These are phyloP conservation scores for Globisporangium uncinulatum DNA, from an alignment of 352 stramenopile species.

Conservation along the genomic window DNA sequence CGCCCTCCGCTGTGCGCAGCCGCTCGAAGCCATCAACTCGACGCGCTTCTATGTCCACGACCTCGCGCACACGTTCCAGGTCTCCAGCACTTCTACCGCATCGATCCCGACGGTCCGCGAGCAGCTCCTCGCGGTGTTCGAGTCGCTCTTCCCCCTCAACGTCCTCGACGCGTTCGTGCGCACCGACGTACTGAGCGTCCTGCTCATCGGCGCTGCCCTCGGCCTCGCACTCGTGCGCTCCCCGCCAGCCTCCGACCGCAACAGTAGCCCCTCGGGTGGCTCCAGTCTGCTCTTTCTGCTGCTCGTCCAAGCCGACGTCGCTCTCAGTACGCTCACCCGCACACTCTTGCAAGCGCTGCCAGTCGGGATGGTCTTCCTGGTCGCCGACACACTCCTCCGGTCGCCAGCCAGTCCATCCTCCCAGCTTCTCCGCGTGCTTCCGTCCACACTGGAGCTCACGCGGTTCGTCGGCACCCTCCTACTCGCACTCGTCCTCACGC, in stretches of 20 bases:
- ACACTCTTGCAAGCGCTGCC: constrained; percentile 34
- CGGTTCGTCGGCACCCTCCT: constrained; percentile 38
- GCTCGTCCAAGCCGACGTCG: constrained; percentile 32
- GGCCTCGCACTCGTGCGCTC: constrained; percentile 24
- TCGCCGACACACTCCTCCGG: constrained; percentile 34
- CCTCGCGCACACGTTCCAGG: constrained; percentile 22
- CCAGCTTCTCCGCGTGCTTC: background rate
- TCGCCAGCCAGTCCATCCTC: constrained; percentile 1
- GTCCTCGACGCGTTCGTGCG: constrained; percentile 19
- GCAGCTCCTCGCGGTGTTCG: constrained; percentile 20
- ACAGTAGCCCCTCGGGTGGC: constrained; percentile 10
- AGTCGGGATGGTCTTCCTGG: constrained; percentile 36
- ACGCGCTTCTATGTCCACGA: constrained; percentile 50
- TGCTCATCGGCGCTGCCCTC: constrained; percentile 25
- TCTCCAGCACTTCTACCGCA: constrained; percentile 5
- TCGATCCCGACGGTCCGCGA: constrained; percentile 23
- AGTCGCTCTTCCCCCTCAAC: constrained; percentile 28
- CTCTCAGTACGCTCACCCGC: constrained; percentile 32
- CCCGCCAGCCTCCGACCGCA: constrained; percentile 7
- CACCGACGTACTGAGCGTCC: constrained; percentile 30
- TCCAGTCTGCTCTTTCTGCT: constrained; percentile 45
- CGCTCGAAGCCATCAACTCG: constrained; percentile 18
- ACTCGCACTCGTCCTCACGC: constrained; percentile 33
- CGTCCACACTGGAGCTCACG: constrained; percentile 27
- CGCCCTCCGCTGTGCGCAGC: constrained; percentile 21